Evolutionary conservation across 1,139 yeast species (phyloP).

Genomic region (Geotrichum cucujoidarum): DNA sequence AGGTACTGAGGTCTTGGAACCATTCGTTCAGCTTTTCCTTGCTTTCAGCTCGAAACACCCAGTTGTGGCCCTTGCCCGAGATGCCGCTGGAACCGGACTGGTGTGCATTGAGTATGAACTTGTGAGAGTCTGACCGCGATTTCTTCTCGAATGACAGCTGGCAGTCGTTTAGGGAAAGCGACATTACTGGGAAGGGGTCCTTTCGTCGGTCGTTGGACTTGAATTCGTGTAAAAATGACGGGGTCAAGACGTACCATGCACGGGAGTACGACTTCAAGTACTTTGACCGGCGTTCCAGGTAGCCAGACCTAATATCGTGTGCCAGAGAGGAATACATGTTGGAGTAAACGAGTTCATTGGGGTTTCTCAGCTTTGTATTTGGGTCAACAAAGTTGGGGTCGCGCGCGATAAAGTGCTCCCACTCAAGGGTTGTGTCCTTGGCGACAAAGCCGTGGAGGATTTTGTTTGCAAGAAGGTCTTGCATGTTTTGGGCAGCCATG

Average conservation of each 20-base stretch:
- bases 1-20: constrained; percentile 68
- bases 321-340: constrained; percentile 69
- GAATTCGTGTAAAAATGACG: constrained; percentile 85
- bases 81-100: constrained; percentile 50
- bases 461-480: constrained; percentile 52
- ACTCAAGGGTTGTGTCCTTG: constrained; percentile 75
- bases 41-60: constrained; percentile 85
- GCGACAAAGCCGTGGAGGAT: constrained; percentile 69
- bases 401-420: constrained; percentile 76
- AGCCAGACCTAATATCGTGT: constrained; percentile 69
- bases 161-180: constrained; percentile 76
- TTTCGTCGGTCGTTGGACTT: constrained; percentile 75
- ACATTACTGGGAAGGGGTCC: constrained; percentile 84
- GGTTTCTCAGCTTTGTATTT: constrained; percentile 60
- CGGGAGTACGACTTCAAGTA: constrained; percentile 81
- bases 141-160: constrained; percentile 76
- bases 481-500: constrained; percentile 25
- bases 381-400: constrained; percentile 78
- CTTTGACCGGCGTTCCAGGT: constrained; percentile 83
- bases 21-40: constrained; percentile 76
- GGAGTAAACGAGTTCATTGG: constrained; percentile 58
- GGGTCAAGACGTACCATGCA: constrained; percentile 89
- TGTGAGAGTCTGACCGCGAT: constrained; percentile 61
- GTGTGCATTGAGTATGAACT: constrained; percentile 74
- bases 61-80: constrained; percentile 75